Conservation (phyloP, 371 early-diverging fungal genomes). For the Mortierella sp. region DNA sequence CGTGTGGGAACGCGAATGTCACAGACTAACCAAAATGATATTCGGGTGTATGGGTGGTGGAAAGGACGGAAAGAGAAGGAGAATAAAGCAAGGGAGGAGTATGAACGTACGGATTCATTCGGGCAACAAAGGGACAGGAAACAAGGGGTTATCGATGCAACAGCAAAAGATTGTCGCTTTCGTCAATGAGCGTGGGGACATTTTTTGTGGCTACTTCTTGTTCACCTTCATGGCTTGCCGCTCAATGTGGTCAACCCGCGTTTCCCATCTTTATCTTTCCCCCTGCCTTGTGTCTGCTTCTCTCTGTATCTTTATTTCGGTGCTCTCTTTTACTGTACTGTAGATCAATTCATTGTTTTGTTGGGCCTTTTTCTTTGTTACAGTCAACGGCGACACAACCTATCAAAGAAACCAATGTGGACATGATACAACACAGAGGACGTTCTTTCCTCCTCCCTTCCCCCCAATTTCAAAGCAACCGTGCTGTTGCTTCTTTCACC, state of each 20-base stretch:
- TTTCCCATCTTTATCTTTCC: not conserved
- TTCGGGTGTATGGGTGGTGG: not conserved
- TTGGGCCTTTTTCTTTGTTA: slow-evolving; percentile 27
- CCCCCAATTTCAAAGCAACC: not conserved
- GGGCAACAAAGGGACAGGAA: slow-evolving; percentile 1
- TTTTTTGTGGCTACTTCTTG: slow-evolving; percentile 11
- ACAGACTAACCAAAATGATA: slow-evolving; percentile 1
- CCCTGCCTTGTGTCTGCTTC: not conserved
- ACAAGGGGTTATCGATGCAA: slow-evolving; percentile 1
- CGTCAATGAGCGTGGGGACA: slow-evolving; percentile 16
- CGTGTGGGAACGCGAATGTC: slow-evolving; percentile 1
- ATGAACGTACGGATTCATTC: slow-evolving; percentile 2
- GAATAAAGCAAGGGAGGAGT: not conserved
- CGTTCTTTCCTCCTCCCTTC: not conserved
- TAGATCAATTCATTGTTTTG: slow-evolving; percentile 31
- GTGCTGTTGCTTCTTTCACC: not conserved
- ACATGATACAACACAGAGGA: not conserved
- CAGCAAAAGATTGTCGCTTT: not conserved
- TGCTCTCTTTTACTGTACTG: not conserved
- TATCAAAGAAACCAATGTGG: slow-evolving; percentile 36
- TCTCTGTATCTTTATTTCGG: slow-evolving; percentile 6
- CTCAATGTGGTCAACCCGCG: not conserved
- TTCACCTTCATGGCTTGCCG: not conserved
- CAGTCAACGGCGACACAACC: not conserved
- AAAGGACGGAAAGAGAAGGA: not conserved